Base-by-base conservation (phyloP, 148 eudicot genomes). In the Oxyria digyna region DNA sequence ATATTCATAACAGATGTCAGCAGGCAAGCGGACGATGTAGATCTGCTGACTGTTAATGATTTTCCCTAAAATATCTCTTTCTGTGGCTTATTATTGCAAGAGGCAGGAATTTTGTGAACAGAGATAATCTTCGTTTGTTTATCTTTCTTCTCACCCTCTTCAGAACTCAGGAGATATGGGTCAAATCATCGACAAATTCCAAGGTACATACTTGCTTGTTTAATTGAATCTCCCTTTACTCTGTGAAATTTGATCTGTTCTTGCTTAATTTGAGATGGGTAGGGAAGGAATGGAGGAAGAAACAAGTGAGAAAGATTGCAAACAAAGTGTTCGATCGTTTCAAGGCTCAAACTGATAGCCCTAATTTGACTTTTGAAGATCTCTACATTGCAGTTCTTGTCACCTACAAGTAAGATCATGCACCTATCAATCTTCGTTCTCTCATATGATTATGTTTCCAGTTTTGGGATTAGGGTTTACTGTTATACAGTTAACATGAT, bases 261-360 rank as follows among this genome's bases (percentile, higher is more conserved):
- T 55, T 55, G 63, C 33, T 24, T 5, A 14, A 59, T 59, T 59
- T 33, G 65, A 27, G 65, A 29, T 59, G 62, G 67, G 71, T 75
- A 93, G 98, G 97, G 29, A 90, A 79, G 85, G 79, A 86, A 65
- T 90, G 97, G 96, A 90, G 89, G 78, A 82, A 70, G 76, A 82
- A 69, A 29, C 88, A 88, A 72, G 72, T 93, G 43, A 78, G 77
- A 70, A 86, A 77, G 76, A 93, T 93, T 69, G 73, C 85, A 0
- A 87, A 90, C 78, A 81, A 75, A 74, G 85, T 81, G n/a, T 93
- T 80, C 71, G 87, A 93, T 54, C 91, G 74, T 66, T 52, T 90
- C 69, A 82, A 79, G 75, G 74, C 68, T 45, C 85, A 83, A 49
- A 73, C 85, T 29, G 97, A 85, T 67, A 48, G 41, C 62, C 78